These are phyloP conservation scores for Penicillium oxalicum DNA, from an alignment of 2,329 filamentous ascomycete genomes.

Conservation along the genomic window DNA sequence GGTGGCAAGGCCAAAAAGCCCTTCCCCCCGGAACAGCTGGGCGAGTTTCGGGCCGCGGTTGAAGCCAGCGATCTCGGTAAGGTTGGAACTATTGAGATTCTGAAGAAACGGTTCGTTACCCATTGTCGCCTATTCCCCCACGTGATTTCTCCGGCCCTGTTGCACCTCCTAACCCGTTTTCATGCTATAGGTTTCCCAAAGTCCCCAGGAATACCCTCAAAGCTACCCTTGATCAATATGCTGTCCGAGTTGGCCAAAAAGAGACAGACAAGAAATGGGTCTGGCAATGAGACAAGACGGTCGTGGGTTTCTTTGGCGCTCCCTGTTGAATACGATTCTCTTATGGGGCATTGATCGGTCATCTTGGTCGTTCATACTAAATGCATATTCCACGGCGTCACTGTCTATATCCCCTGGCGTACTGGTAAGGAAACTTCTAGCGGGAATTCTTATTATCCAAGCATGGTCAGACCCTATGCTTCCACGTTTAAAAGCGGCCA, in stretches of 20 bases:
- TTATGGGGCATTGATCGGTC: not conserved
- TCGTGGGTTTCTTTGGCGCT: conserved; percentile 1
- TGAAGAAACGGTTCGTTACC: conserved; percentile 58
- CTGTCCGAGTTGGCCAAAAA: conserved; percentile 57
- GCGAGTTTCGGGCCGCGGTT: conserved; percentile 65
- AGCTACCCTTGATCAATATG: conserved; percentile 61
- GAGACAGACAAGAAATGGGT: conserved; percentile 62
- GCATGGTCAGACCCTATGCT: too few relatives aligned
- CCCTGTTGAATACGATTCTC: not conserved
- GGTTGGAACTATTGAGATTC: conserved; percentile 64
- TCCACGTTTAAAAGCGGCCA: too few relatives aligned
- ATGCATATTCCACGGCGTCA: too few relatives aligned
- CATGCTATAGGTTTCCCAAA: conserved; percentile 54
- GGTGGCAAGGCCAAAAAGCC: conserved; percentile 32
- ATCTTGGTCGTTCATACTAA: too few relatives aligned
- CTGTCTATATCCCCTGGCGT: too few relatives aligned
- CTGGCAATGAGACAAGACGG: conserved; percentile 31
- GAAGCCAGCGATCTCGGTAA: conserved; percentile 67
- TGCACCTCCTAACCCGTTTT: conserved; percentile 4
- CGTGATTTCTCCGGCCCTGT: not conserved
- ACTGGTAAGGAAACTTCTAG: too few relatives aligned
- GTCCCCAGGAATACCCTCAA: conserved; percentile 65
- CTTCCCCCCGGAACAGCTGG: conserved; percentile 56
- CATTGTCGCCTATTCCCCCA: not conserved
- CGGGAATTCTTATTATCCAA: too few relatives aligned